Base-by-base conservation (phyloP, 2,329 filamentous ascomycete genomes). In the Xylariaceae sp. region DNA sequence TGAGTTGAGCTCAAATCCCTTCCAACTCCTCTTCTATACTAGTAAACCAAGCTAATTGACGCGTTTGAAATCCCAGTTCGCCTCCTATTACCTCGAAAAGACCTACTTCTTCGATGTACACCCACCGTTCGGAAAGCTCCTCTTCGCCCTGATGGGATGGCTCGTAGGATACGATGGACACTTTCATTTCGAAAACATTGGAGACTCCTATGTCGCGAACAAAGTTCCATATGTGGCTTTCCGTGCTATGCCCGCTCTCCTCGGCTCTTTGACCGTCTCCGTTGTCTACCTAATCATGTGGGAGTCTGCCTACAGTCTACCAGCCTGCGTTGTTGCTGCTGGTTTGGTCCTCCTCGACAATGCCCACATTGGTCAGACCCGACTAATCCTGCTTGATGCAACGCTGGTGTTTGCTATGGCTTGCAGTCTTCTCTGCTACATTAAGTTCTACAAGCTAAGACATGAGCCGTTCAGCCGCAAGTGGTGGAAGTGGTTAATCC, bases 71-170 rank as follows among this genome's bases (percentile, higher is more conserved):
- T 13, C 53, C 20, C 64, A 88, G 85, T 88, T 88, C 69, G 85
- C 85, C 50, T 88, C 85, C 8, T 88, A 85, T 71, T 99, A 99
- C 73, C 87, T 99, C 65, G 88, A 97, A 77, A 88, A 92, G 67
- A 97, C 92, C 58, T 99, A 97, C 80, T 99, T 99, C 82, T 99
- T 99, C 85, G 94, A 99, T 78, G 94, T 99, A 50, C 94, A 99
- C 74, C 94, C 94, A 64, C 94, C 94, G 13, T 95, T 99, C 67
- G 94, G 91, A 74, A 99, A 99, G 81, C 91, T 99, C 56, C 86
- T 99, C 44, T 97, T 97, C 71, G 94, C 92, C 64, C 85, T 97
- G 61, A 92, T 96, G 77, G 94, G 94, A 72, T 99, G 94, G 94
- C 83, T 97, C 49, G 90, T 97, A 47, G 94, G 94, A 68, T 99